Base-by-base conservation (phyloP, 495 filamentous ascomycete genomes). In the Cercophora sp. region DNA sequence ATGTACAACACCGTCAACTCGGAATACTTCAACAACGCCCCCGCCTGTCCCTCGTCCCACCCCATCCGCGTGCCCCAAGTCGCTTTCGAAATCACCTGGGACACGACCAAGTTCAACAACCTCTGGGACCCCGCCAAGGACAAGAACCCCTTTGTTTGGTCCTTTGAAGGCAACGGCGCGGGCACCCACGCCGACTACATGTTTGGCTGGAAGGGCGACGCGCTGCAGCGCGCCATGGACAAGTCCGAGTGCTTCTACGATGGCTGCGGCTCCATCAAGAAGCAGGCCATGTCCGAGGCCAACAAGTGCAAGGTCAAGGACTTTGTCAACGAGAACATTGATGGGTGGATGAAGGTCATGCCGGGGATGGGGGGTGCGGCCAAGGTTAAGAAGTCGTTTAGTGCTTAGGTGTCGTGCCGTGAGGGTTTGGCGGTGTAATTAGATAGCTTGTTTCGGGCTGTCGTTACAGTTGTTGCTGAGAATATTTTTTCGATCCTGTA, bases 301-400 rank as follows among this genome's bases (percentile, higher is more conserved):
- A 76, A 77, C 53, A 56, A 69, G 60, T 80, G 77, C 58, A 63
- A 65, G 2, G 63, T 74, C 24, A 63, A 72, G 54, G 61, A 70
- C 35, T 60, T 59, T 34, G 70, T 78, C 5, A 54, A 61, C 4
- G 76, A 79, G 66, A 56, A 65, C 19, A 70, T 70, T 19, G 71
- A 75, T 36, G 70, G 73, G 53, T 79, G 76, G 79, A 68, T 63
- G 76, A n/a, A n/a, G n/a, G n/a, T n/a, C n/a, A n/a, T n/a, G n/a
- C n/a, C n/a, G n/a, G n/a, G n/a, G n/a, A n/a, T n/a, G n/a, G n/a
- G n/a, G n/a, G n/a, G n/a, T n/a, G n/a, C n/a, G n/a, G n/a, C n/a
- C n/a, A n/a, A n/a, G n/a, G n/a, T n/a, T n/a, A n/a, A n/a, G n/a
- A n/a, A n/a, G n/a, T n/a, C n/a, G n/a, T n/a, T n/a, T n/a, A n/a